phyloP scores from a whole-genome alignment of 1,284 basidiomycete species.

The Cutaneotrichosporon sp. region DNA sequence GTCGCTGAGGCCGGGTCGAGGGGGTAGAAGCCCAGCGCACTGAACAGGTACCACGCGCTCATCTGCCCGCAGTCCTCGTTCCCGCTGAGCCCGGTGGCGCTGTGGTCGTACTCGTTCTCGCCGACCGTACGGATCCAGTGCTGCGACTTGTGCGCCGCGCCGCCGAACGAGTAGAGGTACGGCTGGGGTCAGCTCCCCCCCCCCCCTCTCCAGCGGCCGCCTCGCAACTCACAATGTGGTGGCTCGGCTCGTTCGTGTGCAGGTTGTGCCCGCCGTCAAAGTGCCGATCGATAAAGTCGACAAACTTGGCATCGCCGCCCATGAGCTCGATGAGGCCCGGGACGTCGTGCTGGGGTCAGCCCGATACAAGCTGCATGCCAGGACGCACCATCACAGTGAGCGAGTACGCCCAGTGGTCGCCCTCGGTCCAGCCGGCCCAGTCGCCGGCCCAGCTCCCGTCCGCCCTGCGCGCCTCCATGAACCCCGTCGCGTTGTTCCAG shows the following conservation, averaged over 20 bases:
- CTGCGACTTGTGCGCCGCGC: slow-evolving; percentile 69
- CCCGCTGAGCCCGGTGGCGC: slow-evolving; percentile 55
- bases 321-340: slow-evolving; percentile 64
- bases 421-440: slow-evolving; percentile 74
- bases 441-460: slow-evolving; percentile 72
- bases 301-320: slow-evolving; percentile 67
- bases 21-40: slow-evolving; percentile 80
- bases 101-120: slow-evolving; percentile 65
- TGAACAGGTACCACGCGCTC: slow-evolving; percentile 84
- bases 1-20: slow-evolving; percentile 76
- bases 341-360: slow-evolving; percentile 57
- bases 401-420: slow-evolving; percentile 80
- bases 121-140: slow-evolving; percentile 69
- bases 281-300: slow-evolving; percentile 70
- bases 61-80: slow-evolving; percentile 90
- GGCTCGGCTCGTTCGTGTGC: slow-evolving; percentile 72
- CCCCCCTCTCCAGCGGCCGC: background rate
- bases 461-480: slow-evolving; percentile 75
- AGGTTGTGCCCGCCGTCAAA: slow-evolving; percentile 79
- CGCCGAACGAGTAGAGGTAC: slow-evolving; percentile 73
- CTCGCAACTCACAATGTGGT: slow-evolving; percentile 46
- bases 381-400: slow-evolving; percentile 63
- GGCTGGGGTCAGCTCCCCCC: slow-evolving; percentile 52
- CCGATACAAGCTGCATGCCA: no score
- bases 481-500: slow-evolving; percentile 71